Evolutionary conservation across 1,139 yeast genomes (phyloP).

Genomic region (Geotrichum cucujoidarum): DNA sequence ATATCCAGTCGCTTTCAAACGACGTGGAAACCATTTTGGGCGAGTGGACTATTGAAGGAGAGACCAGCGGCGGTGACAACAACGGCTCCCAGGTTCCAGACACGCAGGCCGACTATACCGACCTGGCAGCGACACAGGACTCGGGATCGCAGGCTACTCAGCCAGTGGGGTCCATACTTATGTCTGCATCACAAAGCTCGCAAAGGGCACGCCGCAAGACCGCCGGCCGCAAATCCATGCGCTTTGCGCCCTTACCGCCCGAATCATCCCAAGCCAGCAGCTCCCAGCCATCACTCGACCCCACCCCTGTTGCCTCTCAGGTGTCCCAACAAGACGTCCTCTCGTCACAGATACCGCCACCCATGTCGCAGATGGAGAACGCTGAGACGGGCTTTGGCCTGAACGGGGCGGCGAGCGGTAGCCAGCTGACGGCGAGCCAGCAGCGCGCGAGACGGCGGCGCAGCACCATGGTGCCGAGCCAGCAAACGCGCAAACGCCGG

Average conservation of each 20-base stretch:
- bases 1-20: neutral
- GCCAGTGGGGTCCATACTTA: neutral
- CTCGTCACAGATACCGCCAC: too few relatives aligned
- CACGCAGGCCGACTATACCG: neutral
- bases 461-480: slow-evolving; percentile 2
- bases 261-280: neutral
- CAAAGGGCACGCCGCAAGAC: neutral
- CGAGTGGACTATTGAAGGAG: neutral
- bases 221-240: neutral
- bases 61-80: neutral
- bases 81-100: neutral
- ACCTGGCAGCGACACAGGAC: neutral
- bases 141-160: neutral
- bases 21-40: neutral
- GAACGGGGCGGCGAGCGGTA: neutral
- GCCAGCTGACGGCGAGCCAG: neutral
- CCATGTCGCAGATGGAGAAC: neutral
- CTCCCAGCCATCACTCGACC: neutral
- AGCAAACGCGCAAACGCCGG: slow-evolving; percentile 3
- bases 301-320: too few relatives aligned
- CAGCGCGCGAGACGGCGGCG: neutral
- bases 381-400: too few relatives aligned
- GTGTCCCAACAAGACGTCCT: too few relatives aligned
- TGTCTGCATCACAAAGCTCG: neutral
- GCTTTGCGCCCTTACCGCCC: neutral